phyloP scores from a whole-genome alignment of 805 yeast species.

The Priceomyces castillae region DNA sequence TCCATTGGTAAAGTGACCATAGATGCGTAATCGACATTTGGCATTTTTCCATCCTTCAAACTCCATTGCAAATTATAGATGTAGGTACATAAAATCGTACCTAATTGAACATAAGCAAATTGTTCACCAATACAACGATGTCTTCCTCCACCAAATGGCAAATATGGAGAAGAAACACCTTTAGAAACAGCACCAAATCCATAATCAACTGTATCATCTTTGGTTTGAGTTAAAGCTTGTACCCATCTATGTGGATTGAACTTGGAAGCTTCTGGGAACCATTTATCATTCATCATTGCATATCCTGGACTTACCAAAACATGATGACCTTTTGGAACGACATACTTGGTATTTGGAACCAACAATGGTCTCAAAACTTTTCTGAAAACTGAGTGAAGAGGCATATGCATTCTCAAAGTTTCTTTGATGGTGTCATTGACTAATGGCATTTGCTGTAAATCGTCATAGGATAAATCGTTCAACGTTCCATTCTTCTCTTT shows the following conservation, averaged over 20 bases:
- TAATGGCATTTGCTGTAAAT: constrained; percentile 75
- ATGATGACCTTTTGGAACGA: constrained; percentile 86
- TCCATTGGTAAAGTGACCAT: constrained; percentile 90
- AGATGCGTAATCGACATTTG: constrained; percentile 73
- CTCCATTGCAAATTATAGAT: constrained; percentile 79
- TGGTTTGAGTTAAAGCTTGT: constrained; percentile 6
- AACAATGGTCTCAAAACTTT: constrained; percentile 75
- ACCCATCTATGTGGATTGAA: constrained; percentile 91
- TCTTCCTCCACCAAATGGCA: constrained; percentile 99
- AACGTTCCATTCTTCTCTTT: constrained; percentile 46
- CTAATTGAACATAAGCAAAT: constrained; percentile 92
- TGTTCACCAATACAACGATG: constrained; percentile 99
- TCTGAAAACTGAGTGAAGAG: constrained; percentile 93
- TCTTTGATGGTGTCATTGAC: constrained; percentile 85
- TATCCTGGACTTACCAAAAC: constrained; percentile 94
- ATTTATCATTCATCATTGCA: constrained; percentile 71
- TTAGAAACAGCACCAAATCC: constrained; percentile 97
- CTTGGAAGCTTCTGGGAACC: constrained; percentile 69
- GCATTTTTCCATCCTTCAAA: constrained; percentile 44
- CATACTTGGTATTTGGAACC: constrained; percentile 73
- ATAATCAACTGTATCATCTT: constrained; percentile 64
- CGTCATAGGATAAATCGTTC: constrained; percentile 73
- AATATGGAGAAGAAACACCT: constrained; percentile 93
- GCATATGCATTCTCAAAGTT: constrained; percentile 93
- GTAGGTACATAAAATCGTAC: constrained; percentile 73